These are phyloP conservation scores for Phytomonas sp. DNA, from an alignment of 208 protist genomes.

Conservation along the genomic window DNA sequence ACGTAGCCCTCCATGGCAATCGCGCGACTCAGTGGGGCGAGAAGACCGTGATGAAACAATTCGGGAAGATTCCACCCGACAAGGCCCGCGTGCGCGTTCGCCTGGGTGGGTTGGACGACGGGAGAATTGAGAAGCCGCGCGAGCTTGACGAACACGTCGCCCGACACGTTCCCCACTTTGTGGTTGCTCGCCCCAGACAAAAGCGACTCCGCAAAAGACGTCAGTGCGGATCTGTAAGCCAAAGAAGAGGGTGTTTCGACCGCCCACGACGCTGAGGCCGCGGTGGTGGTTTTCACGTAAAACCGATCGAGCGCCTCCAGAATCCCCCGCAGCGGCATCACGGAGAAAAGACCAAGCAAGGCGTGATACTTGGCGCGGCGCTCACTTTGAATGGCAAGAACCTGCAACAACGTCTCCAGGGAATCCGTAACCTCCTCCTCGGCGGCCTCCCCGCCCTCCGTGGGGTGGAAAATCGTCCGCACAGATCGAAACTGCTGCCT, in stretches of 20 bases:
- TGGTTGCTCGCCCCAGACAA: conserved; percentile 60
- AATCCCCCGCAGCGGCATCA: conserved; percentile 41
- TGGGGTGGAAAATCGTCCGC: neutral
- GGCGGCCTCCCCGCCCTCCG: neutral
- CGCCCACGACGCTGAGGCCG: neutral
- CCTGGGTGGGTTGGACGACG: neutral
- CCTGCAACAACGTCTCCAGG: conserved; percentile 23
- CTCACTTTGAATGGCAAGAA: conserved; percentile 56
- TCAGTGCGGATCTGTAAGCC: conserved; percentile 7
- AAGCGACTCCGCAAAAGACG: conserved; percentile 40
- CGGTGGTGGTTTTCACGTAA: conserved; percentile 14
- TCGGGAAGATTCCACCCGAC: neutral
- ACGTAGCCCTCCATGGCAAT: conserved; percentile 44
- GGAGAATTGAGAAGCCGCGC: conserved; percentile 10
- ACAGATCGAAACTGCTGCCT: neutral
- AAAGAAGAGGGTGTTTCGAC: neutral
- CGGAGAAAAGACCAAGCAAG: conserved; percentile 47
- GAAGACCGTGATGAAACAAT: conserved; percentile 30
- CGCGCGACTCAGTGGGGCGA: conserved; percentile 41
- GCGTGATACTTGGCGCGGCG: conserved; percentile 85
- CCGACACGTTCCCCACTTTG: conserved; percentile 74
- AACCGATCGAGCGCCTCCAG: conserved; percentile 24
- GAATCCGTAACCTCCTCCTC: conserved; percentile 2
- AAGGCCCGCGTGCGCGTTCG: neutral
- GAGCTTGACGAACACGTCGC: conserved; percentile 66